Conservation (phyloP, 2,329 filamentous ascomycete species). For the Fusarium tupiense region DNA sequence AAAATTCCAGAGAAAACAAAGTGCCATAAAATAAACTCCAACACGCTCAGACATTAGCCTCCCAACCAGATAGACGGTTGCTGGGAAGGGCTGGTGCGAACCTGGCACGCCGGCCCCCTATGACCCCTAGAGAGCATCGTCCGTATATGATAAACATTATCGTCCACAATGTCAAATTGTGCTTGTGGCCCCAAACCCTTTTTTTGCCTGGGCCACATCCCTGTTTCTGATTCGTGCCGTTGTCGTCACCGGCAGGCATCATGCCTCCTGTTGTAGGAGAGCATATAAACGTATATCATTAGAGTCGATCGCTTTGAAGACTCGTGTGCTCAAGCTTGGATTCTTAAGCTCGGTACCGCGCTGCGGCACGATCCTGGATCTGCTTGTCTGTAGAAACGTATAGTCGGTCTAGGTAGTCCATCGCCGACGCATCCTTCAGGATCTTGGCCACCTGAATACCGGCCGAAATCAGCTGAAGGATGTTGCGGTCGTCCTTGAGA, state of each 20-base stretch:
- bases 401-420: constrained; percentile 83
- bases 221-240: constrained; percentile 44
- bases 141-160: constrained; percentile 45
- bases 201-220: constrained; percentile 27
- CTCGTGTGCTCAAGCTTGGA: constrained; percentile 35
- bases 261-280: constrained; percentile 37
- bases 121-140: constrained; percentile 24
- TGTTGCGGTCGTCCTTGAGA: constrained; percentile 88
- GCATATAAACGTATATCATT: constrained; percentile 44
- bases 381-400: constrained; percentile 84
- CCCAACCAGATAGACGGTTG: constrained; percentile 35
- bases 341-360: constrained; percentile 47
- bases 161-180: constrained; percentile 43
- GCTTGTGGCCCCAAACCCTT: constrained; percentile 21
- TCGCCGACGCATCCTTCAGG: constrained; percentile 82
- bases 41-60: constrained; percentile 37
- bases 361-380: constrained; percentile 72
- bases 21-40: constrained; percentile 40
- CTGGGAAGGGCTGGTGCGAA: constrained; percentile 28
- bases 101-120: constrained; percentile 19
- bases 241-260: constrained; percentile 41
- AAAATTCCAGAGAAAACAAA: constrained; percentile 24
- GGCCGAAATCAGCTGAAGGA: constrained; percentile 86
- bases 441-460: constrained; percentile 90
- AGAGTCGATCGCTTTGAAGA: constrained; percentile 39